Conservation (phyloP, 2,329 filamentous ascomycete genomes). For the Torrubiella hemipterigena region DNA sequence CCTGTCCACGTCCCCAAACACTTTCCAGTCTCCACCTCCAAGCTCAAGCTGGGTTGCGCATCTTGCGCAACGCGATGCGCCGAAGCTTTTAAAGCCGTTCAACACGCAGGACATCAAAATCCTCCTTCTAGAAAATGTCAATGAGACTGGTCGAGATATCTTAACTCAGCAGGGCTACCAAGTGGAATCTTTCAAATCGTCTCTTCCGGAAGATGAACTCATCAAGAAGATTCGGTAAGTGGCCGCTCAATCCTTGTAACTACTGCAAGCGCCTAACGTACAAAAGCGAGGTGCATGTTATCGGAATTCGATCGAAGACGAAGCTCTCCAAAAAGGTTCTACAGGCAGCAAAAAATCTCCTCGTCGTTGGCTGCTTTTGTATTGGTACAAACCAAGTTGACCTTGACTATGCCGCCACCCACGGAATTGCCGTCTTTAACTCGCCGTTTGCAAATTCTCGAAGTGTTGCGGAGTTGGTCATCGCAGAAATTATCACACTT, state of each 20-base stretch:
- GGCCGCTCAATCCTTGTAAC: constrained; percentile 2
- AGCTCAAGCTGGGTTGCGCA: constrained; percentile 50
- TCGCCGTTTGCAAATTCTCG: constrained; percentile 97
- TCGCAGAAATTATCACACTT: constrained; percentile 82
- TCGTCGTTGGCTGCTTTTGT: constrained; percentile 96
- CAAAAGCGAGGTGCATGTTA: constrained; percentile 80
- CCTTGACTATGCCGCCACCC: constrained; percentile 66
- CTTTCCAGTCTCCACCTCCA: constrained; percentile 61
- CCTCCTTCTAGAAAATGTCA: constrained; percentile 89
- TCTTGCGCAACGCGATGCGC: constrained; percentile 22
- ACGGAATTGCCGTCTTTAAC: constrained; percentile 96
- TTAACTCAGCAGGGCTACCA: constrained; percentile 83
- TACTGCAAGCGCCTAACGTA: constrained; percentile 6
- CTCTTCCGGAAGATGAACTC: constrained; percentile 80
- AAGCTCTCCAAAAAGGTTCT: constrained; percentile 82
- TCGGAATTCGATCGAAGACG: constrained; percentile 96
- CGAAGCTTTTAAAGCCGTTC: constrained; percentile 87
- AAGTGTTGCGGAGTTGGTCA: constrained; percentile 91
- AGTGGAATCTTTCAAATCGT: constrained; percentile 82
- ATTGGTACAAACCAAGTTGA: constrained; percentile 97
- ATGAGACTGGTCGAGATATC: constrained; percentile 76
- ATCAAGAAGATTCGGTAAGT: constrained; percentile 89
- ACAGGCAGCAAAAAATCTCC: constrained; percentile 79
- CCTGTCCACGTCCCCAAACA: constrained; percentile 63
- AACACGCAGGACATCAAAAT: constrained; percentile 95